Evolutionary conservation across 306 rosid species (phyloP).

Genomic region (Cajanus cajan): DNA sequence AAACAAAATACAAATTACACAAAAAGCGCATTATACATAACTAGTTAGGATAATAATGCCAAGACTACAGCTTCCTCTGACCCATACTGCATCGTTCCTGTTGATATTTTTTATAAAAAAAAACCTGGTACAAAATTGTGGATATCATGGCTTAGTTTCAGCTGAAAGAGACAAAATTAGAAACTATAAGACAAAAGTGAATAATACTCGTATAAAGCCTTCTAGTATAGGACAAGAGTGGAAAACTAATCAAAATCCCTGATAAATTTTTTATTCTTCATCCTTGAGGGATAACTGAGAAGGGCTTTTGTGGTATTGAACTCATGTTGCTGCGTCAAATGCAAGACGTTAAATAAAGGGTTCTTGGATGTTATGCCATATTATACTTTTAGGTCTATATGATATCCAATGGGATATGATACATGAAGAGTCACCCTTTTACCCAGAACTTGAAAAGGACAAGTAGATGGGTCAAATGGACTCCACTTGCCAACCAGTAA

Average conservation of each 20-base stretch:
- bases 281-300: background rate
- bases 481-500: constrained; percentile 32
- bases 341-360: constrained; percentile 23
- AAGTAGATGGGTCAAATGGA: constrained; percentile 34
- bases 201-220: background rate
- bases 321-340: background rate
- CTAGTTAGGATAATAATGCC: background rate
- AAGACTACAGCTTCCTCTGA: background rate
- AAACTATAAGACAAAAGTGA: constrained; percentile 24
- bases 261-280: background rate
- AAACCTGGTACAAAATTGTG: background rate
- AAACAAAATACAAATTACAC: background rate
- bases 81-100: background rate
- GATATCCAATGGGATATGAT: constrained; percentile 33
- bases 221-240: background rate
- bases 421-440: constrained; percentile 38
- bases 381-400: constrained; percentile 23
- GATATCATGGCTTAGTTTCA: background rate
- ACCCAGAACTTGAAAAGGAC: constrained; percentile 42
- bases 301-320: constrained; percentile 14
- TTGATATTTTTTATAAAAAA: background rate
- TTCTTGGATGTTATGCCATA: constrained; percentile 32
- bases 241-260: constrained; percentile 13
- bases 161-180: constrained; percentile 27
- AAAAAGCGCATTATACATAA: background rate